Conservation (phyloP, 2,329 filamentous ascomycete genomes). For the Pseudogymnoascus sp. region DNA sequence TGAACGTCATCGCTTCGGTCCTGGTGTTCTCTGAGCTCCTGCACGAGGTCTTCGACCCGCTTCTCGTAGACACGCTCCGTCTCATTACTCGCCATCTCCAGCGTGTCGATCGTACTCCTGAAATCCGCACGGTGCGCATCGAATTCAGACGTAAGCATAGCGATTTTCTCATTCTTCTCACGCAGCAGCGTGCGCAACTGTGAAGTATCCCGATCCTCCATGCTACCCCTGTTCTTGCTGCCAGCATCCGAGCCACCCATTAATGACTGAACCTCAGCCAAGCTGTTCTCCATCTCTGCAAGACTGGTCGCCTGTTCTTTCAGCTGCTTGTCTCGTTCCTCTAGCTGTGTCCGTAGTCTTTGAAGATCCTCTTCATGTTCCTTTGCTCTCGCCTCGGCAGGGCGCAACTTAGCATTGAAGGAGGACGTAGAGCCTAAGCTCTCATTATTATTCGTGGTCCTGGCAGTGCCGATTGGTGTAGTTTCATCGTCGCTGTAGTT, state of each 20-base stretch:
- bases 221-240: conserved; percentile 40
- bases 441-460: conserved; percentile 45
- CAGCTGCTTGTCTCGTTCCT: conserved; percentile 81
- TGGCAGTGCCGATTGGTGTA: conserved; percentile 45
- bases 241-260: conserved; percentile 51
- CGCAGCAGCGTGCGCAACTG: conserved; percentile 76
- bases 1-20: conserved; percentile 84
- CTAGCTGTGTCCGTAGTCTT: conserved; percentile 63
- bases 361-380: conserved; percentile 64
- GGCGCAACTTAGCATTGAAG: conserved; percentile 46
- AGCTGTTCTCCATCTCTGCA: conserved; percentile 80
- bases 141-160: conserved; percentile 86
- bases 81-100: conserved; percentile 92
- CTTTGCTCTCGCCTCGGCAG: conserved; percentile 31
- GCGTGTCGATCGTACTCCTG: conserved; percentile 88
- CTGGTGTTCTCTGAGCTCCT: conserved; percentile 75
- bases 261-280: conserved; percentile 72
- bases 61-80: conserved; percentile 95
- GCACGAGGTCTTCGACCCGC: conserved; percentile 77
- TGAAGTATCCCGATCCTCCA: conserved; percentile 63
- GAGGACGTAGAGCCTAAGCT: conserved; percentile 49
- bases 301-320: conserved; percentile 77
- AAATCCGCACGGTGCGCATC: conserved; percentile 94
- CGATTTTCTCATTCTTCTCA: conserved; percentile 96
- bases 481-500: conserved; percentile 49